A percentile compares a stretch with the other conserved stretches of the same genome.
Conservation (phyloP, 2,329 filamentous ascomycete species). For the Trichoderma brevicompactum region DNA sequence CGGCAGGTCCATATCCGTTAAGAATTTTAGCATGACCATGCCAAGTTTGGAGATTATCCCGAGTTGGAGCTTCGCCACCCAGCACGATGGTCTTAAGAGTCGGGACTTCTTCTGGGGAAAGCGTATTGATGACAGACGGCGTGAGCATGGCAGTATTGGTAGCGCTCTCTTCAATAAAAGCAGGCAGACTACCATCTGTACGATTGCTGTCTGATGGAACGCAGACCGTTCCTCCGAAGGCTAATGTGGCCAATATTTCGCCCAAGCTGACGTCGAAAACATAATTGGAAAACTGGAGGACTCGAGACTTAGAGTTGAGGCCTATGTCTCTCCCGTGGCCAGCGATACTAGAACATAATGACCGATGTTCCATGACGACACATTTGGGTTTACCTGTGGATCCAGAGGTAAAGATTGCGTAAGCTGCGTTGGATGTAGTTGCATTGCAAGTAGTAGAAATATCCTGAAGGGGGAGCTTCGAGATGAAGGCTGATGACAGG, state of each 20-base stretch:
- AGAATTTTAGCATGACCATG: background rate
- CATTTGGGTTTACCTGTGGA: conserved; percentile 63
- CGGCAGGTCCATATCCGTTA: conserved; percentile 21
- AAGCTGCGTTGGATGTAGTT: conserved; percentile 35
- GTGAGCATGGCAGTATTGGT: background rate
- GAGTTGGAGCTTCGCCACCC: background rate
- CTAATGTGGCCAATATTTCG: background rate
- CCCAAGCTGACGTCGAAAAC: background rate
- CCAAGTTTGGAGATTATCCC: background rate
- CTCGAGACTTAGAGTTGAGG: background rate
- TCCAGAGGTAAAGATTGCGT: conserved; percentile 63
- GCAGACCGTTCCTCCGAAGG: background rate
- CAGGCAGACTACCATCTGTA: background rate
- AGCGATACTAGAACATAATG: background rate
- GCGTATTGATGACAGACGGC: background rate
- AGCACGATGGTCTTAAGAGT: background rate
- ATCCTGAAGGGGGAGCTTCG: background rate
- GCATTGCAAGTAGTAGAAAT: no score
- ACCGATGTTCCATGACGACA: conserved; percentile 46
- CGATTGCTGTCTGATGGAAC: background rate
- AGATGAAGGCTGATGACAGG: background rate
- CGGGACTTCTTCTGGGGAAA: background rate
- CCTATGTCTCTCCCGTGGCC: background rate
- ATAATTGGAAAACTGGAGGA: background rate
- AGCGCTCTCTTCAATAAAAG: background rate